A percentile compares a stretch with the other conserved stretches of the same genome.
phyloP scores from a whole-genome alignment of 345 rosid species.

The Ceriops decandra region DNA sequence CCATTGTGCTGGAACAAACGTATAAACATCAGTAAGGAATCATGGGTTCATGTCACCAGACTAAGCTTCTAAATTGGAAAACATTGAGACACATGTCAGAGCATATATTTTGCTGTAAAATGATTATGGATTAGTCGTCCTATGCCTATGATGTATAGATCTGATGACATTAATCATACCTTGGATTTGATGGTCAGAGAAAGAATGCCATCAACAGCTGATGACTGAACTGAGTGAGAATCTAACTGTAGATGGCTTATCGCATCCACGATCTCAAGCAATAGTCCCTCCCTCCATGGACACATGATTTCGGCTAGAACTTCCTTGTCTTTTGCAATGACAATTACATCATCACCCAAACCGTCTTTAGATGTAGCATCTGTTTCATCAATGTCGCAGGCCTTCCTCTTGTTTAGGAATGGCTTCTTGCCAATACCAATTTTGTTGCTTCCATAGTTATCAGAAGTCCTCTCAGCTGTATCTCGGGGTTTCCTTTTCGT shows the following conservation, averaged over 20 bases:
- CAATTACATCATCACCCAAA: slow-evolving; percentile 36
- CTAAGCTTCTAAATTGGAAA: not conserved
- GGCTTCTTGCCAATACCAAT: slow-evolving; percentile 24
- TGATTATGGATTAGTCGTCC: not conserved
- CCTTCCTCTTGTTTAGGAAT: slow-evolving; percentile 55
- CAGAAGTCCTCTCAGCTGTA: slow-evolving; percentile 55
- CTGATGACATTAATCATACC: slow-evolving; percentile 35
- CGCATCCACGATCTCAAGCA: slow-evolving; percentile 77
- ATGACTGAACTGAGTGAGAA: slow-evolving; percentile 76
- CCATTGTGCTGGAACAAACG: slow-evolving; percentile 57
- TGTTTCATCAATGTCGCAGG: slow-evolving; percentile 28
- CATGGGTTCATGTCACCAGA: not conserved
- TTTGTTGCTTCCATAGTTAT: slow-evolving; percentile 42
- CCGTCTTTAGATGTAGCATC: slow-evolving; percentile 35
- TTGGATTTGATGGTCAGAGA: slow-evolving; percentile 57
- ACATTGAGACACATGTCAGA: not conserved
- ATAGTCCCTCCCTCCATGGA: slow-evolving; percentile 71
- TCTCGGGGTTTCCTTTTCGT: slow-evolving; percentile 45
- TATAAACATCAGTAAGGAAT: not conserved
- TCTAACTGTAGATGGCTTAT: slow-evolving; percentile 57
- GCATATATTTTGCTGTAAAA: not conserved
- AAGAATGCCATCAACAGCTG: slow-evolving; percentile 54
- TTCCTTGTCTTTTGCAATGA: slow-evolving; percentile 43
- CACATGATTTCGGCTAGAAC: slow-evolving; percentile 64
- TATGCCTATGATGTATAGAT: not conserved